Evolutionary conservation across 1,284 basidiomycete genomes (phyloP), one percentile per base, ranked within the genome.

Genomic region (Tilletia walkeri): DNA sequence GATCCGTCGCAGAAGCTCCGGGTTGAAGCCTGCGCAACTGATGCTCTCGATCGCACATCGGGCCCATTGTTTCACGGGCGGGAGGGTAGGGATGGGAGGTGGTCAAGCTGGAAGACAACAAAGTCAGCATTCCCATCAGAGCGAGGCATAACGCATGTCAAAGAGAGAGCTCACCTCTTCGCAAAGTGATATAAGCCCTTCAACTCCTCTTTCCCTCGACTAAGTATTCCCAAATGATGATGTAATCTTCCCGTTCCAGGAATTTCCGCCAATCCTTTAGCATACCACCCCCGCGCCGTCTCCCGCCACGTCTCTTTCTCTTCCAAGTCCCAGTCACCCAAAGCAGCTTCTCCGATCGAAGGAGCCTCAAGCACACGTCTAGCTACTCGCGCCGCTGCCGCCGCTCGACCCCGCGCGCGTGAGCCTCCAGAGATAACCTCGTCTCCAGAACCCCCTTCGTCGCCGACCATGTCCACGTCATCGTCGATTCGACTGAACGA

Each of bases 251-350:
- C 95, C 16, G 90, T 90, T 36, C 93, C 93, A 1, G 96, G 96
- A 68, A 91, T 91, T 78, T 94, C 93, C 4, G 90, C 88, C 34
- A 98, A 86, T 0, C 94, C 95, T 68, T 89, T 88, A 18, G 89
- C 90, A 82, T 96, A 99, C 95, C 96, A 99, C 54, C 94, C 93
- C 73, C 90, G 86, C 1, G 95, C 95, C 34, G 94, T 92, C 50
- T 87, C 87, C 56, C 93, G 86, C 96, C 95, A 99, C 2, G 91
- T 89, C 80, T 96, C 94, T 81, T 92, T 91, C 85, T 98, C 95
- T 79, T 94, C 92, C 63, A 95, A 87, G 71, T 94, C 92, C 87
- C 97, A 89, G 75, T 90, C 86, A 16, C 92, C 88, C 0, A 94
- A 92, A 0, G 95, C 94, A 34, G 90, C 91, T 59, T 92, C 86